Conservation (phyloP, 2,329 filamentous ascomycete species). For the Penicillium sp. region DNA sequence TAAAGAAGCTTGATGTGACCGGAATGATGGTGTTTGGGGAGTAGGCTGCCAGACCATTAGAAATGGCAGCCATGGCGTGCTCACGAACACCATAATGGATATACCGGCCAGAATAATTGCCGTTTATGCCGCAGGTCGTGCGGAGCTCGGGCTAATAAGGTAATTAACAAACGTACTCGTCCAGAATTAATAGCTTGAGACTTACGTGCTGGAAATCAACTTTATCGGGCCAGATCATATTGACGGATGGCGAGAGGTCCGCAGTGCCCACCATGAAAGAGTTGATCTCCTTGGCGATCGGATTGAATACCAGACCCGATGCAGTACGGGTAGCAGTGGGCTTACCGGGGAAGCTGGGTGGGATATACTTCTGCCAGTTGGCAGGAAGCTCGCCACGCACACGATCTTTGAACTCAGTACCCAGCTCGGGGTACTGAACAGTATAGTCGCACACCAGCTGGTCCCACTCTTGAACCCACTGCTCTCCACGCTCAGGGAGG, state of each 20-base stretch:
- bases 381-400: conserved; percentile 49
- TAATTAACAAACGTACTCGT: conserved; percentile 8
- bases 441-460: conserved; percentile 47
- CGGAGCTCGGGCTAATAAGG: conserved; percentile 26
- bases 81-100: conserved; percentile 62
- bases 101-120: conserved; percentile 51
- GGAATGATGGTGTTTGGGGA: conserved; percentile 56
- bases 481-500: conserved; percentile 47
- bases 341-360: conserved; percentile 48
- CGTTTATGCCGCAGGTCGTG: conserved; percentile 43
- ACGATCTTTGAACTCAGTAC: conserved; percentile 50
- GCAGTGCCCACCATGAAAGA: conserved; percentile 57
- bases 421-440: conserved; percentile 48
- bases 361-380: conserved; percentile 54
- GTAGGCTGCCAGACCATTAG: conserved; percentile 69
- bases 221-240: conserved; percentile 56
- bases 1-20: conserved; percentile 61
- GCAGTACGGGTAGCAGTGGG: conserved; percentile 52
- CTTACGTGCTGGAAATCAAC: conserved; percentile 53
- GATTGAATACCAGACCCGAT: conserved; percentile 53
- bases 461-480: conserved; percentile 52
- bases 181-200: not conserved
- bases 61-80: conserved; percentile 70
- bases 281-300: conserved; percentile 49
- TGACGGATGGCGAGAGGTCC: conserved; percentile 54